These are phyloP conservation scores for Prosopis cineraria DNA, from an alignment of 306 rosid species.

Conservation along the genomic window DNA sequence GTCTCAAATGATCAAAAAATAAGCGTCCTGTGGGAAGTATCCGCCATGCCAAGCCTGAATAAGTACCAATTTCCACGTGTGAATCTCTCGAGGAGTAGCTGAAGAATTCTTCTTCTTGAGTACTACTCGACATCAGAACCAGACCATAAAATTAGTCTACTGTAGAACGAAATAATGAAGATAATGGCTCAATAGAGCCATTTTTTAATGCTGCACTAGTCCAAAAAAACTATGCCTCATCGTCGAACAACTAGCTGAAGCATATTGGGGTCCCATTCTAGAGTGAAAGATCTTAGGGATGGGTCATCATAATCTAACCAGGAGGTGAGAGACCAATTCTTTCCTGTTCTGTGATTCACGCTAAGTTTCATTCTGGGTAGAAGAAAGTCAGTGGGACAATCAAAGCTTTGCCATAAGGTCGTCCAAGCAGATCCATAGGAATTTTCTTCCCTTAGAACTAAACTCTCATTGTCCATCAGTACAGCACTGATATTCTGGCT, in stretches of 20 bases:
- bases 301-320: neutral
- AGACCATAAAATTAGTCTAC: too few species aligned
- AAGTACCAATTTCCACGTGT: too few species aligned
- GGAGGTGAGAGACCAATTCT: neutral
- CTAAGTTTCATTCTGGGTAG: neutral
- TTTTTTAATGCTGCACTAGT: neutral
- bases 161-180: too few species aligned
- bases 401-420: constrained; percentile 4
- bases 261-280: neutral
- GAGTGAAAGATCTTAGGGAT: neutral
- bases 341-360: neutral
- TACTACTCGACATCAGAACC: too few species aligned
- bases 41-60: too few species aligned
- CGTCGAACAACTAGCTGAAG: neutral
- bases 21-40: too few species aligned
- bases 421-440: neutral
- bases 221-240: neutral
- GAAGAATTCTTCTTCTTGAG: too few species aligned
- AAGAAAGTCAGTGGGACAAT: neutral
- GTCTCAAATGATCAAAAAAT: fast-evolving
- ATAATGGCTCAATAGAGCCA: neutral
- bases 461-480: neutral
- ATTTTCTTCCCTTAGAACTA: neutral
- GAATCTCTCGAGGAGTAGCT: too few species aligned
- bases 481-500: too few species aligned